Conservation (phyloP, 2,329 filamentous ascomycete genomes). For the Dactylellina sp. region DNA sequence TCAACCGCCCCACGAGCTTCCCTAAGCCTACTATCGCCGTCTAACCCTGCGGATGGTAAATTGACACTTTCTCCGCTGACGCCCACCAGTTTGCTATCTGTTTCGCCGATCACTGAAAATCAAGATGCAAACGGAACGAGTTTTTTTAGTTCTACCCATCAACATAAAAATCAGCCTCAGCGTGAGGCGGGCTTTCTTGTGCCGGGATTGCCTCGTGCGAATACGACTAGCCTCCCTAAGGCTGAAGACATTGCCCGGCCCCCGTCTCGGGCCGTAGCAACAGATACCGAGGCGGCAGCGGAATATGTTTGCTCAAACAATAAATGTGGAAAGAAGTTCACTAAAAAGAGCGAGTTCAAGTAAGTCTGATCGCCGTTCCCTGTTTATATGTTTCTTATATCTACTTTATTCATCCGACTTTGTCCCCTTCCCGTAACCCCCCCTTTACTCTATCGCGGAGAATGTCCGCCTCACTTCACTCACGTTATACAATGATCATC, state of each 20-base stretch:
- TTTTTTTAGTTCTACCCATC: conserved; percentile 19
- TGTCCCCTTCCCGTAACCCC: background rate
- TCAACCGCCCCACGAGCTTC: conserved; percentile 6
- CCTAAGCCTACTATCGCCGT: conserved; percentile 35
- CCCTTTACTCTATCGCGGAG: background rate
- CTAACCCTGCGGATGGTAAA: conserved; percentile 20
- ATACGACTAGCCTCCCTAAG: conserved; percentile 9
- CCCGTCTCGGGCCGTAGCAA: conserved; percentile 13
- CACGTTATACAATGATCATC: background rate
- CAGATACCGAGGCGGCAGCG: conserved; percentile 10
- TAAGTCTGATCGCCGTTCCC: background rate
- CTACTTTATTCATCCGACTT: too few relatives aligned
- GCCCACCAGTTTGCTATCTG: conserved; percentile 18
- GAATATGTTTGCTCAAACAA: conserved; percentile 28
- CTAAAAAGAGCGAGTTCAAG: conserved; percentile 47
- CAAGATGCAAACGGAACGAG: conserved; percentile 2
- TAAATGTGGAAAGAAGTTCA: conserved; percentile 39
- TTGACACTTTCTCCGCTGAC: conserved; percentile 28
- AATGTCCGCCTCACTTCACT: background rate
- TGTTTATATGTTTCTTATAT: too few relatives aligned
- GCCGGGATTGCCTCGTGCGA: conserved; percentile 10
- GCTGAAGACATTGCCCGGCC: conserved; percentile 29
- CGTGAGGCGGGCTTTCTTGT: conserved; percentile 32
- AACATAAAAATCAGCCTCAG: conserved; percentile 3
- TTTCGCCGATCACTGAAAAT: conserved; percentile 32